Percentiles rank a stretch among this genome's conserved stretches.
Conservation (phyloP, 768 basidiomycete species). For the Trametes cingulata region DNA sequence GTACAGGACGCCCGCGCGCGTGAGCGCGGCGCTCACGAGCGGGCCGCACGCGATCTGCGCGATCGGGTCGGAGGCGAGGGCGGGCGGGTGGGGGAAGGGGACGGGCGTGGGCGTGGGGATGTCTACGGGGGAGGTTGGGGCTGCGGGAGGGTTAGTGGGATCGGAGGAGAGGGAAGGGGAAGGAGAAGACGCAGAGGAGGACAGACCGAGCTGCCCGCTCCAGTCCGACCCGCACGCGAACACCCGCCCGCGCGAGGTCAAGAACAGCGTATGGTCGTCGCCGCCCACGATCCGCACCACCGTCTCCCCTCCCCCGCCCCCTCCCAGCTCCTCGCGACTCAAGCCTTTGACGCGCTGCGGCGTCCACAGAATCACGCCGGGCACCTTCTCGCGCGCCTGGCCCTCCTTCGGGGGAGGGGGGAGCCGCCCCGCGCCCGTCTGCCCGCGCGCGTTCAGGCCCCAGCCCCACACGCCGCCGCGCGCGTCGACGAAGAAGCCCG, state of each 20-base stretch:
- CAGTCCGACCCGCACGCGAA: conserved; percentile 83
- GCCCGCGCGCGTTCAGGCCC: conserved; percentile 47
- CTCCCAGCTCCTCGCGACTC: conserved; percentile 55
- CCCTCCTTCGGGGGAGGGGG: neutral
- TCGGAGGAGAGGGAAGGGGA: too few relatives aligned
- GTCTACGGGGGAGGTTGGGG: conserved; percentile 52
- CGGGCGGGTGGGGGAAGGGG: conserved; percentile 50
- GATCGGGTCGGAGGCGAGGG: conserved; percentile 60
- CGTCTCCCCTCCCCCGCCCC: too few relatives aligned
- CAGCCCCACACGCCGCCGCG: conserved; percentile 48
- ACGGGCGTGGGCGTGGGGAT: conserved; percentile 64
- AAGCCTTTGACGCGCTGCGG: conserved; percentile 61
- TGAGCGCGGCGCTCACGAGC: conserved; percentile 69
- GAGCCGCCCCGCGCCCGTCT: conserved; percentile 36
- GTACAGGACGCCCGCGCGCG: conserved; percentile 62
- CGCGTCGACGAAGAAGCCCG: conserved; percentile 47
- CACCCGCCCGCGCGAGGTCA: conserved; percentile 77
- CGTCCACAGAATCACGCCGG: conserved; percentile 42
- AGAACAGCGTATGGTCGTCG: conserved; percentile 84
- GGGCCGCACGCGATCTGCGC: conserved; percentile 59
- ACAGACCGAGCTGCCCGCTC: conserved; percentile 72
- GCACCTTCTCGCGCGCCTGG: conserved; percentile 1
- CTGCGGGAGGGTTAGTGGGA: too few relatives aligned
- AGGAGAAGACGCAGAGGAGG: conserved; percentile 37
- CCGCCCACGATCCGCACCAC: conserved; percentile 80